A percentile compares a stretch with the other conserved stretches of the same genome.
phyloP scores from a whole-genome alignment of 306 rosid genomes.

The Coriaria nepalensis region DNA sequence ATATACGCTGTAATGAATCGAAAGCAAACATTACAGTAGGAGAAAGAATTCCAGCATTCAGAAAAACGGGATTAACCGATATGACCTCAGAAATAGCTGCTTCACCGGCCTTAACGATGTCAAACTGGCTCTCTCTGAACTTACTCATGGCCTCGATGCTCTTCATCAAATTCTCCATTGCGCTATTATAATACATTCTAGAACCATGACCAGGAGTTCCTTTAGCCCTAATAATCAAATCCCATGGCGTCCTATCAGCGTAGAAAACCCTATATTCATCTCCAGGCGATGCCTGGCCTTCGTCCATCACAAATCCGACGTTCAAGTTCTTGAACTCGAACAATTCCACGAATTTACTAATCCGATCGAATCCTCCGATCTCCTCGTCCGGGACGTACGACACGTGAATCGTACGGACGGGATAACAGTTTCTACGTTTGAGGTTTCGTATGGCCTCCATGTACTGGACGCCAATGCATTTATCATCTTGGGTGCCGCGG shows the following conservation, averaged over 20 bases:
- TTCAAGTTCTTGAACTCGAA: slow-evolving; percentile 36
- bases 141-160: slow-evolving; percentile 42
- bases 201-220: slow-evolving; percentile 78
- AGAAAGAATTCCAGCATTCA: slow-evolving; percentile 56
- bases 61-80: slow-evolving; percentile 75
- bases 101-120: slow-evolving; percentile 60
- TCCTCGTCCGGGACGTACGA: slow-evolving; percentile 87
- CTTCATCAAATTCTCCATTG: slow-evolving; percentile 90
- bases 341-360: slow-evolving; percentile 38
- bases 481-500: slow-evolving; percentile 92
- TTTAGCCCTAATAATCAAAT: slow-evolving; percentile 40
- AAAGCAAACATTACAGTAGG: slow-evolving; percentile 24
- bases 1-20: too few species aligned
- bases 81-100: slow-evolving; percentile 60
- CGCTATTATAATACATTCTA: slow-evolving; percentile 56
- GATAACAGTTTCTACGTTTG: slow-evolving; percentile 15
- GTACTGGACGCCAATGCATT: slow-evolving; percentile 69
- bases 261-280: slow-evolving; percentile 70
- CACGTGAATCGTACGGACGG: slow-evolving; percentile 52
- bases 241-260: slow-evolving; percentile 70
- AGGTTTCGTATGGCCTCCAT: slow-evolving; percentile 79
- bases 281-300: slow-evolving; percentile 67
- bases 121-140: slow-evolving; percentile 77
- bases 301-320: slow-evolving; percentile 66
- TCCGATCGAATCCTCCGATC: slow-evolving; percentile 55